Conservation (phyloP, 805 yeast genomes). For the Candida ipomoeae region DNA sequence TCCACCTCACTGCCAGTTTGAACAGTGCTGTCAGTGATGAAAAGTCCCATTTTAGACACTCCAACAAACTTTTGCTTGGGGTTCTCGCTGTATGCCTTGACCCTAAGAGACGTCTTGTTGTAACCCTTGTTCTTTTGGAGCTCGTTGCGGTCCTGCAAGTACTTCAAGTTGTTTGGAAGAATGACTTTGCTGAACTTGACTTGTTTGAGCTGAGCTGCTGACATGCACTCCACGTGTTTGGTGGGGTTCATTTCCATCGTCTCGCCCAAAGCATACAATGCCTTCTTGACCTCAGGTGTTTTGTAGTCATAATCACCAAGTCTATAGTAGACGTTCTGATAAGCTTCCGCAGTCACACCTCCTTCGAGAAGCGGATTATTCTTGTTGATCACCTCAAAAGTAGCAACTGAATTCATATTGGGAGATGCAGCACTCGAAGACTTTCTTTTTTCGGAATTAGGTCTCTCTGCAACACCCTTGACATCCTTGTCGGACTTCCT, state of each 20-base stretch:
- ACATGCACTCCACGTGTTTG: conserved; percentile 21
- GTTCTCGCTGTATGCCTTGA: conserved; percentile 57
- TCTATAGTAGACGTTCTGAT: conserved; percentile 50
- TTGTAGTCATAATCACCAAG: conserved; percentile 46
- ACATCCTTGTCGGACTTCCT: conserved; percentile 17
- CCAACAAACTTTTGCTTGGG: conserved; percentile 62
- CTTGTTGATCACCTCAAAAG: conserved; percentile 26
- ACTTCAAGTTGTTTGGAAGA: conserved; percentile 32
- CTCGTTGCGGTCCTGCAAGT: conserved; percentile 32
- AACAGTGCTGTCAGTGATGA: conserved; percentile 24
- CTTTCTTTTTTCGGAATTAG: conserved; percentile 12
- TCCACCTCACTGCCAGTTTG: conserved; percentile 7
- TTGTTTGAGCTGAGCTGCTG: conserved; percentile 24
- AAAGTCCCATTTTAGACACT: conserved; percentile 64
- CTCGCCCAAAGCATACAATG: conserved; percentile 21
- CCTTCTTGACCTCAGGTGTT: conserved; percentile 27
- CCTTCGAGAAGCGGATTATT: conserved; percentile 41
- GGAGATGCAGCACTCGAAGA: conserved; percentile 10
- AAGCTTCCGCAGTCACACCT: conserved; percentile 42
- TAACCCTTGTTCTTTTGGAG: conserved; percentile 20
- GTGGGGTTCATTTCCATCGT: conserved; percentile 23
- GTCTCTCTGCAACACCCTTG: conserved; percentile 6
- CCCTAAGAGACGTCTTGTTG: conserved; percentile 36
- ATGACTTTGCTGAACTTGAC: conserved; percentile 29
- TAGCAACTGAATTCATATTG: neutral